Base-by-base conservation (phyloP, 225 moss, liverwort and hornwort species). In the Anthoceros angustus region DNA sequence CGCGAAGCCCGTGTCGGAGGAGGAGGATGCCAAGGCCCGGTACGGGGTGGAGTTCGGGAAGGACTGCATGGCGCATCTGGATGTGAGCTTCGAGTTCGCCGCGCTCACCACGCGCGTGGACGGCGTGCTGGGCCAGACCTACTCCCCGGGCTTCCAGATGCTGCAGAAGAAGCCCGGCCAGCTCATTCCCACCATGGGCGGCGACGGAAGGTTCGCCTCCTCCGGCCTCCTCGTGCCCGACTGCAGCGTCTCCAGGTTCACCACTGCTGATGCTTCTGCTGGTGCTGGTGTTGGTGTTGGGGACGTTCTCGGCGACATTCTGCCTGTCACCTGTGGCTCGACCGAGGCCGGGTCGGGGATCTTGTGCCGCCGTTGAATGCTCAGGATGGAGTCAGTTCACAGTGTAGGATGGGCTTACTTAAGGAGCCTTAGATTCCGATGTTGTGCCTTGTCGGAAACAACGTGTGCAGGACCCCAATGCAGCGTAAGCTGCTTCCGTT, bases 1-100 rank as follows among this genome's bases (percentile, higher is more conserved):
- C 15, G 68, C 61, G 16, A 41, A 24, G 25, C 60, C 60, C 55
- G 61, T 69, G 38, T 26, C 24, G 12, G 68, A 12, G 7, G 20
- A 39, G 61, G 55, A 69, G 20, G 61, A 40, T 60, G 7, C 4
- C 39, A 61, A 60, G 20, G 55, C 55, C 68, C 60, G 39, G 55
- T 69, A 69, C 68, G 55, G 61, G 38, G 11, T 69, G 10, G 55
- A 50, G 9, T 12, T 25, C 12, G 68, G 40, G 38, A 5, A 14
- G 16, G 68, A 69, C 40, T 50, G 39, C 38, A 60, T 69, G 55
- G 68, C 68, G 25, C 68, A 69, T 55, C 61, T 69, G 61, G 68
- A 69, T 40, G 24, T 69, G 7, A 50, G 61, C 39, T 69, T 69
- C 68, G 40, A 62, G 55, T 69, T 69, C 61, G 39, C 25, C 68